Base-by-base conservation (phyloP, 140 eudicot genomes). In the Bidens hawaiensis region DNA sequence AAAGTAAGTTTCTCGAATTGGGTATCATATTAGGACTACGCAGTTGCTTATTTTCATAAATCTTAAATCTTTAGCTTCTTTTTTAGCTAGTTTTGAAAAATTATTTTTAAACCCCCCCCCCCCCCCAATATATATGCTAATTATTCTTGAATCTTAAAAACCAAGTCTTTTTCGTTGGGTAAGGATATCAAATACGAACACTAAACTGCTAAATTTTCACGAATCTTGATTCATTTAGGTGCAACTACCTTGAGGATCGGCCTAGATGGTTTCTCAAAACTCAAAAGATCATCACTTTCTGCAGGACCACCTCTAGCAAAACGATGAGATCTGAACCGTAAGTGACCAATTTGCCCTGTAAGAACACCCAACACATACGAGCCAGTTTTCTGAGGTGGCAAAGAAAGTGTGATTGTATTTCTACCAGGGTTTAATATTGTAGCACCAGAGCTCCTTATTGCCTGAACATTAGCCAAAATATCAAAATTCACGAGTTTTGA, bases 321-420 rank as follows among this genome's bases (percentile, higher is more conserved):
- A 75, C 95, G 88, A 83, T 93, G 96, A 72, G 99, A 93, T 76
- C 99, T 78, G 77, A 93, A 85, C 63, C 94, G 83, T 62, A 93
- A 73, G 63, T 82, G 95, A 69, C 99, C 99, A 76, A 93, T 88
- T 67, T 79, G 90, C 64, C 99, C 99, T 5, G 99, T 93, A 43
- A 93, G 95, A 66, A 79, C 96, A n/a, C 96, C 96, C 76, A 93
- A 78, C 22, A 93, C 99, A 50, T 93, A 93, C 28, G 94, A 82
- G 64, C 99, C 99, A n/a, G 96, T 95, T 73, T 81, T 88, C 72
- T 93, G 99, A 66, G 96, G 96, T 19, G 99, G 96, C 67, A 93
- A 72, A 31, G 90, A 69, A 51, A 93, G 88, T 11, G 82, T 75
- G 36, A 88, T 85, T 43, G 78, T 81, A 60, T 88, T 93, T 81